A percentile compares a stretch with the other conserved stretches of the same genome.
Evolutionary conservation across 108 stramenopile genomes (phyloP).

Genomic region (Asterionellopsis glacialis): DNA sequence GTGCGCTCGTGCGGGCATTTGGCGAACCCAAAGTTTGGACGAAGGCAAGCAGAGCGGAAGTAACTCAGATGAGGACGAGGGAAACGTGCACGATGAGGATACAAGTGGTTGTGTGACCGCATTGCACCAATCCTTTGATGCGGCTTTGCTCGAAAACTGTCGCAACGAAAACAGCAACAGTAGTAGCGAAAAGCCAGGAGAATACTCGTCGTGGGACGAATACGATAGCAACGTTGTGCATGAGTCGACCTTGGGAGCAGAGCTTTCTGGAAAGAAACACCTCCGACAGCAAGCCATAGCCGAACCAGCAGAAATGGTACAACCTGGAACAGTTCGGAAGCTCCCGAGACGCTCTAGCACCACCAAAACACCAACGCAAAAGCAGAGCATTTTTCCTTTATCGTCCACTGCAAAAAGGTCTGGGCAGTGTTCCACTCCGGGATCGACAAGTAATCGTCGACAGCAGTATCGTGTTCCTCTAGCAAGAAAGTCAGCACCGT

Average conservation of each 20-base stretch:
- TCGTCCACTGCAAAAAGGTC: conserved; percentile 7
- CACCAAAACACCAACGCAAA: background rate
- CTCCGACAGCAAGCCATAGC: background rate
- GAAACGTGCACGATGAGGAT: no score
- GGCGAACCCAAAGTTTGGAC: no score
- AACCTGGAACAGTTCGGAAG: conserved; percentile 12
- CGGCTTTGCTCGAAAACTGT: conserved; percentile 4
- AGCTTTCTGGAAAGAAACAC: conserved; percentile 16
- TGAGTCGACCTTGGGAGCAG: background rate
- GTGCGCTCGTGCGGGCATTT: no score
- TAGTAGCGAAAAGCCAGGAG: no score
- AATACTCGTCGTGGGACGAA: conserved; percentile 7
- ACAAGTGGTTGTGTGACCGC: conserved; percentile 4
- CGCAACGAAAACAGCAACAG: no score
- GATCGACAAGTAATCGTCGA: no score
- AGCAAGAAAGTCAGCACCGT: no score
- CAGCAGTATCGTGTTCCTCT: no score
- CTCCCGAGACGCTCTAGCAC: conserved; percentile 5
- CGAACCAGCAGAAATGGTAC: conserved; percentile 5
- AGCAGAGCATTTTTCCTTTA: background rate
- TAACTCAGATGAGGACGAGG: no score
- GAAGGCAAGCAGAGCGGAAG: no score
- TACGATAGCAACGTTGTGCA: background rate
- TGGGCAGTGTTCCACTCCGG: no score
- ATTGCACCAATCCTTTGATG: conserved; percentile 35